These are phyloP conservation scores for Hypomontagnella monticulosa DNA, from an alignment of 495 filamentous ascomycete genomes.

Conservation along the genomic window DNA sequence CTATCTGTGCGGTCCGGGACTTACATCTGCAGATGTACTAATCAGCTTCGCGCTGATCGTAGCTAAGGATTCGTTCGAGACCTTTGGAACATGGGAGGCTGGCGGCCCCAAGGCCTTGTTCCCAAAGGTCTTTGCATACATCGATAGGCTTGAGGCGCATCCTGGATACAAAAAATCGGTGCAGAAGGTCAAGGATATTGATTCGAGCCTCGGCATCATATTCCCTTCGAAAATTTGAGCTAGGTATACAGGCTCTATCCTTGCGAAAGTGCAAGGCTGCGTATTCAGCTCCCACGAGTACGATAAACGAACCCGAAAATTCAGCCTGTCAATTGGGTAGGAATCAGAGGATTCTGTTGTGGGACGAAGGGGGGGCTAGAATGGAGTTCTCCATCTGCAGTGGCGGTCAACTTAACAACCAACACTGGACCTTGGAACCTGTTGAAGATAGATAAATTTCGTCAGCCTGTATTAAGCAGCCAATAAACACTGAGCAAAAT, in stretches of 20 bases:
- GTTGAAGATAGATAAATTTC: neutral
- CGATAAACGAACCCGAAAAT: neutral
- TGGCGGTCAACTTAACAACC: conserved; percentile 34
- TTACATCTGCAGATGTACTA: conserved; percentile 84
- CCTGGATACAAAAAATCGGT: conserved; percentile 67
- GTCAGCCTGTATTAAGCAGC: conserved; percentile 16
- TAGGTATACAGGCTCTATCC: neutral
- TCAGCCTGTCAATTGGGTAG: conserved; percentile 1
- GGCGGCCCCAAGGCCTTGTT: conserved; percentile 37
- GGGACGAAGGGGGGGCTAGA: conserved; percentile 18
- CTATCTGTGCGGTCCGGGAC: conserved; percentile 74
- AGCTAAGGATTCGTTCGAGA: conserved; percentile 66
- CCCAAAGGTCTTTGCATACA: conserved; percentile 68
- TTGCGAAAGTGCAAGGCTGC: neutral
- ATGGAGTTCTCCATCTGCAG: conserved; percentile 1
- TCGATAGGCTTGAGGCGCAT: conserved; percentile 66
- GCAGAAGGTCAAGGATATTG: conserved; percentile 68
- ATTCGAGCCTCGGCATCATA: conserved; percentile 55
- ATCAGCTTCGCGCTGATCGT: conserved; percentile 77
- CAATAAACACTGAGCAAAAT: conserved; percentile 8
- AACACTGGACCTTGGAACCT: neutral
- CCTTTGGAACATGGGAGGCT: conserved; percentile 38
- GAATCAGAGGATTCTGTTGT: conserved; percentile 3
- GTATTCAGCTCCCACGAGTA: conserved; percentile 2
- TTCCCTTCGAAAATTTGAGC: conserved; percentile 16